A percentile compares a stretch with the other conserved stretches of the same genome.
Evolutionary conservation across 441 rosid species (phyloP).

Genomic region (Gossypium trilobum): DNA sequence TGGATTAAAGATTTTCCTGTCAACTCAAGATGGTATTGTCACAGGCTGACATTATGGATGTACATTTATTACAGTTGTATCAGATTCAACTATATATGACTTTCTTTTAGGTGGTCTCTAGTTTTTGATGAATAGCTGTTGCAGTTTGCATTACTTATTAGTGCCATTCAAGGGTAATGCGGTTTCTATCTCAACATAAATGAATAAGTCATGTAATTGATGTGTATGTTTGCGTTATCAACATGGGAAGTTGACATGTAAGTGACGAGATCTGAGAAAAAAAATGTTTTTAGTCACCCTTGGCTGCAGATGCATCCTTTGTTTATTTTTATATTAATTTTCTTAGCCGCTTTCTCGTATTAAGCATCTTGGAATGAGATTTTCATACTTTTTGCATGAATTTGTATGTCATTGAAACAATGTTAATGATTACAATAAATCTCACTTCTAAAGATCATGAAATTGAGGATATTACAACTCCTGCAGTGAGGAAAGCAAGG

Average conservation of each 20-base stretch:
- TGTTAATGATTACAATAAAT: background rate
- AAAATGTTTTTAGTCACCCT: background rate
- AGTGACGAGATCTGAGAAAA: background rate
- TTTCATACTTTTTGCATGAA: background rate
- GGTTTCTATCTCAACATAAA: background rate
- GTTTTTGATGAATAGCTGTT: too few species aligned
- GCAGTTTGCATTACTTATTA: too few species aligned
- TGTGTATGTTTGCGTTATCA: background rate
- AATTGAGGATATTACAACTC: slow-evolving; percentile 10
- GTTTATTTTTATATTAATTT: background rate
- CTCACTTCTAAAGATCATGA: slow-evolving; percentile 11
- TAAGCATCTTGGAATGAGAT: background rate
- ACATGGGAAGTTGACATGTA: background rate
- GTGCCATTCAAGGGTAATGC: too few species aligned
- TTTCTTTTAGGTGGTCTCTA: background rate
- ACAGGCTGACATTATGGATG: background rate
- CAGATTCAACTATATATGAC: background rate
- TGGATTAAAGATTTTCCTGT: background rate
- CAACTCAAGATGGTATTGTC: background rate
- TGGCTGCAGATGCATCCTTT: background rate
- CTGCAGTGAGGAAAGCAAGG: slow-evolving; percentile 63
- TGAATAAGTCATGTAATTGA: background rate
- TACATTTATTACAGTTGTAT: background rate
- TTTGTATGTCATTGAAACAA: background rate
- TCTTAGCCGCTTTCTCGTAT: background rate